phyloP scores from a whole-genome alignment of 139 green algal genomes.

The Chlorella sp. region DNA sequence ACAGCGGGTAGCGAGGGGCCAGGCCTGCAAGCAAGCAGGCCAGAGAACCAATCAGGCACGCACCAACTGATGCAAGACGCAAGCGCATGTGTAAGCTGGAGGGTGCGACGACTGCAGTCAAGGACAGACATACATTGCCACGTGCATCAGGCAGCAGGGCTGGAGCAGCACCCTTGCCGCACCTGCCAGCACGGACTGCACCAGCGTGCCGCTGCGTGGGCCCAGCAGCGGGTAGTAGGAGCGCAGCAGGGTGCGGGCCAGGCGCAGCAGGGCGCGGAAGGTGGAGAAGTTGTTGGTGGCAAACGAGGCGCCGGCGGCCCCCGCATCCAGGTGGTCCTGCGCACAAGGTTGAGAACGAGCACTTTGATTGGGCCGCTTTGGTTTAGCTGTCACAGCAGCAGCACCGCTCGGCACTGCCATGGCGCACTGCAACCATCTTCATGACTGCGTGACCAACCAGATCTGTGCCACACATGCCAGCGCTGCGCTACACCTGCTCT shows the following conservation, averaged over 20 bases:
- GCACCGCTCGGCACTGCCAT: too few relatives aligned
- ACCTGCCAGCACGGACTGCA: slow-evolving; percentile 63
- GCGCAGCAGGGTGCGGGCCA: slow-evolving; percentile 56
- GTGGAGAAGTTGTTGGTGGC: slow-evolving; percentile 48
- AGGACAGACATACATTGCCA: neutral
- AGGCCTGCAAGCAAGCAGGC: slow-evolving; percentile 11
- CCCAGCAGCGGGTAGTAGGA: slow-evolving; percentile 50
- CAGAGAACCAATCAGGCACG: too few relatives aligned
- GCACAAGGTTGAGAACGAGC: neutral
- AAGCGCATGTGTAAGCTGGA: too few relatives aligned
- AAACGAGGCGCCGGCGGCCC: slow-evolving; percentile 48
- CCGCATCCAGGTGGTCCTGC: slow-evolving; percentile 52
- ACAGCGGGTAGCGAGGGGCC: slow-evolving; percentile 26
- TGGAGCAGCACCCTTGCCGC: neutral
- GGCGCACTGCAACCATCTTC: too few relatives aligned
- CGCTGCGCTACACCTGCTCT: too few relatives aligned
- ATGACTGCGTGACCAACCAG: too few relatives aligned
- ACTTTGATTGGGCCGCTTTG: too few relatives aligned
- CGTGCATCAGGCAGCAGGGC: neutral
- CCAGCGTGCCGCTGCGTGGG: slow-evolving; percentile 33
- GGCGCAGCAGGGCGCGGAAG: slow-evolving; percentile 60
- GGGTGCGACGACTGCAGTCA: neutral
- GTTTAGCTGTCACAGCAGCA: too few relatives aligned
- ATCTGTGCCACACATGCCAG: too few relatives aligned
- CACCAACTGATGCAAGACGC: too few relatives aligned